These are phyloP conservation scores for Dactylellina drechsleri DNA, from an alignment of 2,329 filamentous ascomycete species.

Conservation along the genomic window DNA sequence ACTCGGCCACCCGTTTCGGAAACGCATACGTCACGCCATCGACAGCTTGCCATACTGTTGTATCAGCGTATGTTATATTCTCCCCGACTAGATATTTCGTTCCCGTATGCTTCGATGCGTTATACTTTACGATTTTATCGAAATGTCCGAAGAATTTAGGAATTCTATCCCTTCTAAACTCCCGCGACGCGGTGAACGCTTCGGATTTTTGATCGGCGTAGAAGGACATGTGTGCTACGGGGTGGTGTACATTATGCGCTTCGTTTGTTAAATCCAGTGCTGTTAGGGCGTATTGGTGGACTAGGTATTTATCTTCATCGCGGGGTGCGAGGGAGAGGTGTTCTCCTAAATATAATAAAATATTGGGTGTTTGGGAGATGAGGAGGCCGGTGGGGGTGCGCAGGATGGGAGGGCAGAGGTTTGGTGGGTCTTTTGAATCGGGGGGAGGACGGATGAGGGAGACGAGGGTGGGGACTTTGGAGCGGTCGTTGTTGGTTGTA, in stretches of 20 bases:
- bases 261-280: conserved; percentile 78
- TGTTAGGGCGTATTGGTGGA: conserved; percentile 74
- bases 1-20: conserved; percentile 71
- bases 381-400: conserved; percentile 65
- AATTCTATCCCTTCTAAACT: conserved; percentile 71
- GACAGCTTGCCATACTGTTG: conserved; percentile 77
- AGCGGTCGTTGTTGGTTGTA: conserved; percentile 61
- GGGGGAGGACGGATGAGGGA: not conserved
- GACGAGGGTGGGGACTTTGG: conserved; percentile 61
- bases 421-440: not conserved
- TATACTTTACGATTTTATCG: conserved; percentile 71
- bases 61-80: conserved; percentile 75
- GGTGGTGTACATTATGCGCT: conserved; percentile 80
- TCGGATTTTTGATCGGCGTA: conserved; percentile 82
- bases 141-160: conserved; percentile 80
- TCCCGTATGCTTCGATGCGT: conserved; percentile 60
- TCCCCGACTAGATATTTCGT: conserved; percentile 74
- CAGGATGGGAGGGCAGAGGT: conserved; percentile 72
- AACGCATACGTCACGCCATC: conserved; percentile 75
- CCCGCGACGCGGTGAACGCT: conserved; percentile 68
- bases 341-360: conserved; percentile 75
- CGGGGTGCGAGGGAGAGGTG: conserved; percentile 68
- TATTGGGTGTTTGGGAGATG: conserved; percentile 77
- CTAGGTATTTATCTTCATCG: conserved; percentile 66
- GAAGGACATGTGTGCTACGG: conserved; percentile 69